Percentiles rank a stretch among this genome's conserved stretches.
phyloP scores from a whole-genome alignment of 768 basidiomycete genomes.

The Boletus coccyginus region DNA sequence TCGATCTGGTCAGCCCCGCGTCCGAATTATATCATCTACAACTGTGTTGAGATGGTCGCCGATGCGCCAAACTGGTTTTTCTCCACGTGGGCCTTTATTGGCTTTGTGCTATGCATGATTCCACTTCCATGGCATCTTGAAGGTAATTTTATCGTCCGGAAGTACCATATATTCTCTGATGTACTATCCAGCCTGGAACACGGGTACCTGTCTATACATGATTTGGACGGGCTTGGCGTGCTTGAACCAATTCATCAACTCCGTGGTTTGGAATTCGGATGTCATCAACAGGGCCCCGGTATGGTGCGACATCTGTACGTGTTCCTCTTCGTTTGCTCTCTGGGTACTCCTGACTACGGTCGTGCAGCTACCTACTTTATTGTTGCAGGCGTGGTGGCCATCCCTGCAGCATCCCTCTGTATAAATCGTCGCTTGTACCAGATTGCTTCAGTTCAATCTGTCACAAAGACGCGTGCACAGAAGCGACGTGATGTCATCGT shows the following conservation, averaged over 20 bases:
- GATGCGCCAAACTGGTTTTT: conserved; percentile 36
- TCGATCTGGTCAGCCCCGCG: conserved; percentile 8
- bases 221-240: conserved; percentile 41
- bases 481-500: conserved; percentile 40
- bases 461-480: conserved; percentile 48
- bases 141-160: conserved; percentile 1
- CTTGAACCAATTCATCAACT: conserved; percentile 47
- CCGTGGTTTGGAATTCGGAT: conserved; percentile 51
- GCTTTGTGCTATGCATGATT: conserved; percentile 52
- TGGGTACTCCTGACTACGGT: not conserved
- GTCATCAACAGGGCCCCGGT: conserved; percentile 40
- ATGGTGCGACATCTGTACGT: conserved; percentile 67
- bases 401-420: conserved; percentile 34
- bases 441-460: conserved; percentile 40
- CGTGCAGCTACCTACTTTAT: conserved; percentile 18
- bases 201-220: conserved; percentile 46
- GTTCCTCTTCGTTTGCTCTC: not conserved
- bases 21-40: conserved; percentile 13
- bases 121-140: conserved; percentile 66
- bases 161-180: not conserved
- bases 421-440: conserved; percentile 36
- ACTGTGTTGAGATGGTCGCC: conserved; percentile 30
- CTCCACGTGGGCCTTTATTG: conserved; percentile 50
- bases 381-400: conserved; percentile 9
- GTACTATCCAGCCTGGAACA: conserved; percentile 38